Base-by-base conservation (phyloP, 495 filamentous ascomycete species). In the Amniculicola lignicola region DNA sequence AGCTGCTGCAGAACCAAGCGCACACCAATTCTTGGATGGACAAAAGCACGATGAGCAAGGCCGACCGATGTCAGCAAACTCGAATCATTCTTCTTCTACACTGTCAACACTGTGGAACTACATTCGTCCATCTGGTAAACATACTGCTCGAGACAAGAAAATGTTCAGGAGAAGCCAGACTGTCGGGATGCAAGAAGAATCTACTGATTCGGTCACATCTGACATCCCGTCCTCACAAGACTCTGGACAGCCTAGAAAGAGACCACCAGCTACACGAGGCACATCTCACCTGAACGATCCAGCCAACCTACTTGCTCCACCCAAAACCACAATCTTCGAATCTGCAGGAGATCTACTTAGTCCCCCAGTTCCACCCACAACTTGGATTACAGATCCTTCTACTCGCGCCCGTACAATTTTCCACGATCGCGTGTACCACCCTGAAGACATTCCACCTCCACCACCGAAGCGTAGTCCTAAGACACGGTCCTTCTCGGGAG, bases 391-490 rank as follows among this genome's bases (percentile, higher is more conserved):
- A 50, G 83, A 96, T 51, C 91, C 92, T 12, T 77, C 84, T 27
- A 82, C 81, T 41, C 87, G 93, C n/a, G 81, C 89, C 4, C 81
- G 87, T 31, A 95, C 94, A 11, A 97, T 98, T 54, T 96, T 96
- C 72, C 93, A 98, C 72, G 93, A 97, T 69, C 86, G 93, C 12
- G 79, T 97, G 22, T 98, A 98, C 70, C 88, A 91, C 65, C 89
- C 92, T 0, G 82, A 86, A 33, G 93, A 98, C 69, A 95, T 97
- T 39, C 93, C 93, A 1, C 83, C 89, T 5, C 78, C 84, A 3
- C 71, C 86, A 0, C 80, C 81, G 54, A 85, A 84, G 55, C 78
- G 77, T 37, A 71, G 69, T 37, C 71, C 69, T 3, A 60, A 75
- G 19, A 65, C 72, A 15, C 70, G 76, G 1, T 66, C 70, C 4